Base-by-base conservation (phyloP, 345 rosid species). In the Euclidium syriacum region DNA sequence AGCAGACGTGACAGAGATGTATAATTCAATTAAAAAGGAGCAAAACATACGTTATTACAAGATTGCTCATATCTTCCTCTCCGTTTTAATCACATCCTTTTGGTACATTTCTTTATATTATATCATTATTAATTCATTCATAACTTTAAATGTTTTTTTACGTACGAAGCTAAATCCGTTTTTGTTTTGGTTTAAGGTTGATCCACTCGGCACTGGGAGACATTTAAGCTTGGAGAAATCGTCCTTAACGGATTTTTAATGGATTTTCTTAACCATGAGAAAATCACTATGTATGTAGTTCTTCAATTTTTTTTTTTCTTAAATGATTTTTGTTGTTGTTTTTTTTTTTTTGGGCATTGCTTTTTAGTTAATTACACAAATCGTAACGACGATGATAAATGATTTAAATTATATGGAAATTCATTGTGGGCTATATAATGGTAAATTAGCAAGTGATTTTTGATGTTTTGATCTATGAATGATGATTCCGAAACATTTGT, bases 1-100 rank as follows among this genome's bases (percentile, higher is more conserved):
- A 50, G 71, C 79, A 54, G 98, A 95, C 68, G 99, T 95, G 34
- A 95, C 99, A 1, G 96, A 95, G 84, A 75, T 95, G 66, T 83
- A 86, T 79, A 95, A 88, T 78, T 67, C 67, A 72, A 91, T 88
- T 26, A 70, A 67, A 43, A 54, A 82, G 86, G 98, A 95, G 78
- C 90, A 95, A 84, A 86, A 85, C 81, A 81, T 70, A 57, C 83
- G 98, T 16, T 75, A 78, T 63, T 84, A 83, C 81, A 95, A 86
- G 67, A 87, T 90, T 29, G 87, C 33, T 54, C 92, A 90, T 70
- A 75, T 90, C 15, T 68, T 82, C 32, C 35, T 75, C 39, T 83
- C 78, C 70, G 86, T 85, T 56, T 79, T 88, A 36, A 80, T 95
- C 56, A 40, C 96, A 44, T 78, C 92, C 11, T 95, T 77, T 72